Conservation (phyloP, 768 basidiomycete species). For the Tulasnella sp. region DNA sequence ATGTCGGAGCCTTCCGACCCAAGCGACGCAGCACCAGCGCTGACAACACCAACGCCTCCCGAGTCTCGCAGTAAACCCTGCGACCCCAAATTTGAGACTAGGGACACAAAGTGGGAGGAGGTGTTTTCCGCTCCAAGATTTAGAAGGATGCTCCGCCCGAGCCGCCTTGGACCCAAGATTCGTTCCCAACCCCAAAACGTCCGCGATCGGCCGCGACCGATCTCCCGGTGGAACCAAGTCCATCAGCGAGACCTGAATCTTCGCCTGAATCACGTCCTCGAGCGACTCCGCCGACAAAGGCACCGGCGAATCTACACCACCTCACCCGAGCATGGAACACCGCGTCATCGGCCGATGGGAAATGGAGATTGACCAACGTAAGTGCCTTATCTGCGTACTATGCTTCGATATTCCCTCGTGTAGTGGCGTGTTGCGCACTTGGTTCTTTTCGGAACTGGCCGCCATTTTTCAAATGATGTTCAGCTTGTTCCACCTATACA, state of each 20-base stretch:
- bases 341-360: slow-evolving; percentile 40
- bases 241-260: slow-evolving; percentile 12
- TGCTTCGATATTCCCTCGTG: slow-evolving; percentile 13
- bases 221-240: not conserved
- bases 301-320: slow-evolving; percentile 53
- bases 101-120: slow-evolving; percentile 33
- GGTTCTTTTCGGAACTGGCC: not conserved
- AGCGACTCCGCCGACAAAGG: slow-evolving; percentile 29
- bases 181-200: not conserved
- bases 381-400: slow-evolving; percentile 41
- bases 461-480: not conserved
- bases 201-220: slow-evolving; percentile 17
- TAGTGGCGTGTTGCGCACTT: not conserved
- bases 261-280: slow-evolving; percentile 1
- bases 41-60: slow-evolving; percentile 7
- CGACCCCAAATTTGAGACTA: slow-evolving; percentile 37
- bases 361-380: slow-evolving; percentile 53
- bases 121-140: slow-evolving; percentile 19
- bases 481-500: slow-evolving; percentile 54
- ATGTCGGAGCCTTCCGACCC: slow-evolving; percentile 17
- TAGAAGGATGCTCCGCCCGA: slow-evolving; percentile 1
- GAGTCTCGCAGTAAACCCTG: slow-evolving; percentile 11
- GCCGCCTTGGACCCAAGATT: slow-evolving; percentile 9
- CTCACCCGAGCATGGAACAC: slow-evolving; percentile 60
- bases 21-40: slow-evolving; percentile 8